Evolutionary conservation across 2,329 filamentous ascomycete genomes (phyloP).

Genomic region (Phyllosticta ampelicida): DNA sequence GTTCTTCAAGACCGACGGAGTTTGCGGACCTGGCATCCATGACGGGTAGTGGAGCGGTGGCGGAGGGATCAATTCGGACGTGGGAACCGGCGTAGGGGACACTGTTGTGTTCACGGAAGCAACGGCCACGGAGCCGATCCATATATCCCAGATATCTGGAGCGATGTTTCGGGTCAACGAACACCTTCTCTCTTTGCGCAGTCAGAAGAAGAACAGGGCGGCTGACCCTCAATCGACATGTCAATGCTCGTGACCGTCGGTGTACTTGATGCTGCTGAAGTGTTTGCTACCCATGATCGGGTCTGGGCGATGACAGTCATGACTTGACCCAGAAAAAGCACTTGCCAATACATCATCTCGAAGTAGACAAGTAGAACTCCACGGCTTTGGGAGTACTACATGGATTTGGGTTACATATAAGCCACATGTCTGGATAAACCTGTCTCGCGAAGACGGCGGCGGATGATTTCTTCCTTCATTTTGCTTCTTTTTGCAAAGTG

Average conservation of each 20-base stretch:
- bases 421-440: background rate
- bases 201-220: no score
- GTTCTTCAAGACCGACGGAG: slow-evolving; percentile 19
- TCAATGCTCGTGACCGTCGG: slow-evolving; percentile 2
- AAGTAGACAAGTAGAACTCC: background rate
- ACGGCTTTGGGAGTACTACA: background rate
- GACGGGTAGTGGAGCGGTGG: slow-evolving; percentile 23
- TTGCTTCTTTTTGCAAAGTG: background rate
- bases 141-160: slow-evolving; percentile 16
- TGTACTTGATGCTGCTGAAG: background rate
- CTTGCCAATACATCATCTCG: background rate
- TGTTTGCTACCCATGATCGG: slow-evolving; percentile 2
- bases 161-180: background rate
- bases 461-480: background rate
- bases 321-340: background rate
- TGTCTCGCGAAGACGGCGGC: background rate
- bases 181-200: accelerated
- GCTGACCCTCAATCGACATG: slow-evolving; percentile 1
- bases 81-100: slow-evolving; percentile 23
- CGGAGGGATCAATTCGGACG: slow-evolving; percentile 23
- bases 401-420: background rate
- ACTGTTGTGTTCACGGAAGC: slow-evolving; percentile 18
- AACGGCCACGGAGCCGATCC: slow-evolving; percentile 16
- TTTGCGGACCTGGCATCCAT: slow-evolving; percentile 23
- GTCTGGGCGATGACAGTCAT: background rate